phyloP scores from a whole-genome alignment of 257 asterid genomes.

The Orobanche coerulescens region DNA sequence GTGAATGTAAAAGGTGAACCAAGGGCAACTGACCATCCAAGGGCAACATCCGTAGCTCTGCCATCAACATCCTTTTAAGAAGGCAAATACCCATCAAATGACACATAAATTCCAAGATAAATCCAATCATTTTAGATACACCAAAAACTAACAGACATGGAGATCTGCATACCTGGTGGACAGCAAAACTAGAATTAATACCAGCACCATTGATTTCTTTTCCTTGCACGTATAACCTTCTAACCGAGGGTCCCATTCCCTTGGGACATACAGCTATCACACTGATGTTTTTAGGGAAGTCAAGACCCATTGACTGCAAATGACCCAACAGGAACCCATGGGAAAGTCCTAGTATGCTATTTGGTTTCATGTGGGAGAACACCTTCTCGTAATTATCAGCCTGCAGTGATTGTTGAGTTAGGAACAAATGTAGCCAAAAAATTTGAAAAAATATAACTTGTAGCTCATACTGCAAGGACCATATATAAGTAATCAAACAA shows the following conservation, averaged over 20 bases:
- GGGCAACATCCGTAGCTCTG: constrained; percentile 94
- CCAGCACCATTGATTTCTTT: constrained; percentile 97
- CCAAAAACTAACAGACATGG: neutral
- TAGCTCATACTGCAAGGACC: neutral
- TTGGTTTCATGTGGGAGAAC: constrained; percentile 89
- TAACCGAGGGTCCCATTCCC: constrained; percentile 99
- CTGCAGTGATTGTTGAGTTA: constrained; percentile 31
- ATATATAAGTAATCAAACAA: neutral
- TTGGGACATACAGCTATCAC: constrained; percentile 95
- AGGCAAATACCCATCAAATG: neutral
- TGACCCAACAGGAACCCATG: constrained; percentile 97
- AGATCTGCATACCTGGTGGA: constrained; percentile 61
- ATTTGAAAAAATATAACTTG: neutral
- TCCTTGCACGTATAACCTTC: constrained; percentile 94
- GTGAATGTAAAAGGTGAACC: constrained; percentile 97
- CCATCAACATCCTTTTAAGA: constrained; percentile 77
- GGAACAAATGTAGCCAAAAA: neutral
- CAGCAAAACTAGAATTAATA: constrained; percentile 89
- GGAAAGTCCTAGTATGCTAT: constrained; percentile 93
- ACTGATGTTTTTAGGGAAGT: constrained; percentile 84
- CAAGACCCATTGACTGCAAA: constrained; percentile 76
- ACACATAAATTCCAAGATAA: constrained; percentile 7
- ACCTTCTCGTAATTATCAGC: constrained; percentile 88
- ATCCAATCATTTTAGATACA: neutral
- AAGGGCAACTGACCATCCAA: constrained; percentile 95